Conservation (phyloP, 768 basidiomycete species). For the Rhizopogon roseolus region DNA sequence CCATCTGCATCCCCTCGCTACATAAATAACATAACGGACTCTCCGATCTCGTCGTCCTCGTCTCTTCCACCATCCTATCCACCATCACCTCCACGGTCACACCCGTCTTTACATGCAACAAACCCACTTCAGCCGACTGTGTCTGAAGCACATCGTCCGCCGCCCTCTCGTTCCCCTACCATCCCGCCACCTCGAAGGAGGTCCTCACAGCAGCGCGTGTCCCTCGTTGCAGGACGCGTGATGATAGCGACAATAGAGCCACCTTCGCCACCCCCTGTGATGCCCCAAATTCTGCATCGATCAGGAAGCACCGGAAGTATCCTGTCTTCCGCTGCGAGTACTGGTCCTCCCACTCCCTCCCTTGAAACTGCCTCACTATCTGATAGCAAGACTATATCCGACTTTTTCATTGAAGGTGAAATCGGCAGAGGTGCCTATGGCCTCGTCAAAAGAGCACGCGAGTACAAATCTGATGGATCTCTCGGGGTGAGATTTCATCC, state of each 20-base stretch:
- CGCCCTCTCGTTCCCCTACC: slow-evolving; percentile 45
- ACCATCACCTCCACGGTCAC: slow-evolving; percentile 21
- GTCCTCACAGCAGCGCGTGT: slow-evolving; percentile 82
- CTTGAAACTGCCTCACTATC: slow-evolving; percentile 19
- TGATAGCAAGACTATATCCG: slow-evolving; percentile 73
- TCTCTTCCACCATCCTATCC: slow-evolving; percentile 22
- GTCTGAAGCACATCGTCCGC: slow-evolving; percentile 20
- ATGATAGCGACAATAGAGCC: slow-evolving; percentile 74
- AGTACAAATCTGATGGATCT: slow-evolving; percentile 67
- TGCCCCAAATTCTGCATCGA: slow-evolving; percentile 61
- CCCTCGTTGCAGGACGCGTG: slow-evolving; percentile 77
- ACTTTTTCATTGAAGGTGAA: slow-evolving; percentile 82
- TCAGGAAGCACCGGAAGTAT: slow-evolving; percentile 59
- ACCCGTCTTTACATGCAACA: neutral
- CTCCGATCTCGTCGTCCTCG: slow-evolving; percentile 24
- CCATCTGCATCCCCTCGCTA: slow-evolving; percentile 19
- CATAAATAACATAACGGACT: slow-evolving; percentile 20
- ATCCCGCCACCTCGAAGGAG: slow-evolving; percentile 65
- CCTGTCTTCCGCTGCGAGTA: slow-evolving; percentile 55
- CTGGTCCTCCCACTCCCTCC: slow-evolving; percentile 60
- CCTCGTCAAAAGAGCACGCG: slow-evolving; percentile 84
- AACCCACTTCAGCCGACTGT: slow-evolving; percentile 15
- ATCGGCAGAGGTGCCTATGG: slow-evolving; percentile 96
- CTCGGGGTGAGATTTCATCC: slow-evolving; percentile 64
- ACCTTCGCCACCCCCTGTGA: slow-evolving; percentile 55